Evolutionary conservation across 1,284 basidiomycete genomes (phyloP), one percentile per base, ranked within the genome.

Genomic region (Ceratobasidium theobromae): DNA sequence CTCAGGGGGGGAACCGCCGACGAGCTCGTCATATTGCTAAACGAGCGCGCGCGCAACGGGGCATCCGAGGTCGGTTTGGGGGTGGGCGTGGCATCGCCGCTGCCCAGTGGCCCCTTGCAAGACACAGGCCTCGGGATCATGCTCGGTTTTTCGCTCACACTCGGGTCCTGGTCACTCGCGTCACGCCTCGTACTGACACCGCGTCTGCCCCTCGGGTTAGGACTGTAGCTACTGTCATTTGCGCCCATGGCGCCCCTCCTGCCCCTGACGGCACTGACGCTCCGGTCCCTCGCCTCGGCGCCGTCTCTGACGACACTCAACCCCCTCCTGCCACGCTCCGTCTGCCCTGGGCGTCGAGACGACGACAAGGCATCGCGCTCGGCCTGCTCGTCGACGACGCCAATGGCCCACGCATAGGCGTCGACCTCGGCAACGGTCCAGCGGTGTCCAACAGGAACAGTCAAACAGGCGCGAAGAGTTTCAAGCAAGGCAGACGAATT

Each of bases 371-470:
- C 65, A 48, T 68, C 67, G 18, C 65, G 55, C 28, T 67, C 67
- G 14, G 65, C 51, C 32, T 69, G 51, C 16, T 69, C 77, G 60
- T 77, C 78, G 33, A 81, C 85, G 86, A 86, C 92, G 1, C 91
- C 91, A 32, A 88, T 82, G 30, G 89, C 84, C 84, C 93, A 95
- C 12, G 88, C 88, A 8, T 86, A 82, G 57, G 88, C 85, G 69
- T 88, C 86, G 21, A 95, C 84, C 77, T 84, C 84, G 1, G 80
- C 79, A 58, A 93, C 86, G 8, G 84, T 85, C 92, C 91, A 95
- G 3, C 93, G 81, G 6, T 77, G 77, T 0, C 75, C 70, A 4
- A 85, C 78, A 46, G 83, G 79, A 14, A 80, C 80, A 67, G 91
- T 84, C 28, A 96, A 76, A 72, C 91, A 94, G 0, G 92, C 92